Base-by-base conservation (phyloP, 306 rosid species). In the Rubus idaeus region DNA sequence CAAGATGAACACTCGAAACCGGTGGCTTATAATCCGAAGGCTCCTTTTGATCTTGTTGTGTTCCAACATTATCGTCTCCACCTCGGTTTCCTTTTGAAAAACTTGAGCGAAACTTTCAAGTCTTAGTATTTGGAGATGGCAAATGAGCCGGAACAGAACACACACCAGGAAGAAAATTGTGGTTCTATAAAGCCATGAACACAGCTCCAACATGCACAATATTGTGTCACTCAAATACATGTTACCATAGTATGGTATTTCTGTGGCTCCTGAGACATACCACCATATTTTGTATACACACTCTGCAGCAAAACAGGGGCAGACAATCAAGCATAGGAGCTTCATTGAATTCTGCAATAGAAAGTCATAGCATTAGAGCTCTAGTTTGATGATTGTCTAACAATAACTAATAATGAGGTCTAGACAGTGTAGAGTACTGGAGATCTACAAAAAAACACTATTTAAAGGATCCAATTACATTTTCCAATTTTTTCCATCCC, bases 281-380 rank as follows among this genome's bases (percentile, higher is more conserved):
- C 97, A 95, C 97, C 98, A 95, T 60, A 95, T 81, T 80, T 92
- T 95, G 89, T 95, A 95, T 12, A 56, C 90, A 81, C 86, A 78
- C 78, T 88, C 91, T 3, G 86, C 90, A 65, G 78, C 37, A 75
- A 89, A 90, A 78, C 87, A 87, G 8, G 93, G 86, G 74, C 92
- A 82, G 52, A 92, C 83, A 78, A 93, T 79, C 17, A 83, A 57
- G 71, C 82, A 76, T 45, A 90, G 86, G 55, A 92, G 78, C 79
- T 84, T 88, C 87, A 75, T 64, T 17, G 97, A 92, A 77, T 77
- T 78, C 98, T 95, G 93, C 92, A 86, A 67, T 57, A 65, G 57
- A 8, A 5, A 1, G 53, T 2, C 26, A 18, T 5, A 46, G 14
- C 41, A 40, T 77, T 1, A 56, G 30, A 64, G 50, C 17, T 77